phyloP scores from a whole-genome alignment of 2,329 filamentous ascomycete genomes.

The Trichophyton verrucosum region DNA sequence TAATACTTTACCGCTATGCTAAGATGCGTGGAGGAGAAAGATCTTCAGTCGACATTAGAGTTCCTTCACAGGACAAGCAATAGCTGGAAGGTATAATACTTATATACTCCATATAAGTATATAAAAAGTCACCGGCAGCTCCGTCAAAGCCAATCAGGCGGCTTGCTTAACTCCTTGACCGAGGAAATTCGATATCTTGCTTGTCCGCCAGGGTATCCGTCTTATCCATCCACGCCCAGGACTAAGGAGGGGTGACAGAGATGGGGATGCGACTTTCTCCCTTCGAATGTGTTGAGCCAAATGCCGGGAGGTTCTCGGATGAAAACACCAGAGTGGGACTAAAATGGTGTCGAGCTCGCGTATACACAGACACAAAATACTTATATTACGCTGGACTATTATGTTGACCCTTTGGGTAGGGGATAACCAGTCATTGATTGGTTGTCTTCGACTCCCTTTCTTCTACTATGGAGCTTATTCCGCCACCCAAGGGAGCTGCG shows the following conservation, averaged over 20 bases:
- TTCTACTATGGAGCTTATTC: background rate
- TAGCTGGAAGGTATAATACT: background rate
- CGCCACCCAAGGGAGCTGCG: background rate
- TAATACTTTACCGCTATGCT: background rate
- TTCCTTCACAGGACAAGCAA: background rate
- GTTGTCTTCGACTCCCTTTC: background rate
- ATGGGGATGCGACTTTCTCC: background rate
- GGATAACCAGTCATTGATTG: background rate
- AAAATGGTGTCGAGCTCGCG: background rate
- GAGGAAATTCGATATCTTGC: background rate
- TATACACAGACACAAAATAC: background rate
- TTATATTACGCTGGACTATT: background rate
- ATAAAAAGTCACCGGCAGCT: constrained; percentile 2
- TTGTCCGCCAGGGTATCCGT: background rate
- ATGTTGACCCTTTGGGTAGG: background rate
- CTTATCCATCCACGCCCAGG: background rate
- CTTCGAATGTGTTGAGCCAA: constrained; percentile 1
- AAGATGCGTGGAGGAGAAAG: background rate
- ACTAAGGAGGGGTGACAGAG: background rate
- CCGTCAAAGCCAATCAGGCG: background rate
- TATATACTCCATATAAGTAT: background rate
- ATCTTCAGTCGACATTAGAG: background rate
- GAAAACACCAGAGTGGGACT: background rate
- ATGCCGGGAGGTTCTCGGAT: background rate
- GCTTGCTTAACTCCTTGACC: background rate